Percentiles rank a stretch among this genome's conserved stretches.
Evolutionary conservation across 148 eudicot genomes (phyloP).

Genomic region (Dianthus caryophyllus): DNA sequence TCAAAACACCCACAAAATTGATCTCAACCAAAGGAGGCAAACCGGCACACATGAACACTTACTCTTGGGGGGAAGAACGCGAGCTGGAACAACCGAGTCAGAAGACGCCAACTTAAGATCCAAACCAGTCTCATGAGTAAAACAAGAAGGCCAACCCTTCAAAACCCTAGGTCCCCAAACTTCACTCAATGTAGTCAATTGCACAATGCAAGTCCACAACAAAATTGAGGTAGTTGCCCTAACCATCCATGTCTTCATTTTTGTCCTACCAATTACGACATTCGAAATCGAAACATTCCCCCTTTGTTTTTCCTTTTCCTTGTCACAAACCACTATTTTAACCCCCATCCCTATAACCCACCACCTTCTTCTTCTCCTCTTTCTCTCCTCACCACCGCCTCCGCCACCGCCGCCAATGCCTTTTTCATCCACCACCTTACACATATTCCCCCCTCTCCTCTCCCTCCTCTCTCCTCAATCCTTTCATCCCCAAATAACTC

Average conservation of each 20-base stretch:
- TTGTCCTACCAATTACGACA: slow-evolving; percentile 38
- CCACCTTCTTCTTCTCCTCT: slow-evolving; percentile 35
- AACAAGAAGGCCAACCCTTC: slow-evolving; percentile 80
- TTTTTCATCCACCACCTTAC: slow-evolving; percentile 29
- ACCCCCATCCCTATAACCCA: slow-evolving; percentile 48
- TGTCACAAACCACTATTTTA: slow-evolving; percentile 36
- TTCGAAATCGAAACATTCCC: slow-evolving; percentile 15
- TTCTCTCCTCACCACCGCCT: slow-evolving; percentile 25
- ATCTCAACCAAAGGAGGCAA: background rate
- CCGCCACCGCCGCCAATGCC: background rate
- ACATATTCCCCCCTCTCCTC: slow-evolving; percentile 27
- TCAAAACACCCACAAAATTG: slow-evolving; percentile 8
- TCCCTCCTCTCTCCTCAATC: slow-evolving; percentile 8
- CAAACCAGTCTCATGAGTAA: slow-evolving; percentile 43
- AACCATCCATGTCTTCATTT: slow-evolving; percentile 70
- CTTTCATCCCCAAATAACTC: slow-evolving; percentile 28
- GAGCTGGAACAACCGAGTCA: slow-evolving; percentile 36
- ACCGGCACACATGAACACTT: slow-evolving; percentile 33
- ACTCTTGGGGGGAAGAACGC: slow-evolving; percentile 84
- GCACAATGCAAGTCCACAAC: slow-evolving; percentile 76
- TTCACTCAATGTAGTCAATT: slow-evolving; percentile 63
- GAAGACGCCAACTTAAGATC: slow-evolving; percentile 37
- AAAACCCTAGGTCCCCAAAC: slow-evolving; percentile 75
- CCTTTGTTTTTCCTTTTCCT: slow-evolving; percentile 27
- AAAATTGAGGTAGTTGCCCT: slow-evolving; percentile 60